Conservation (phyloP, 2,329 filamentous ascomycete genomes). For the Fusarium incarnatum region DNA sequence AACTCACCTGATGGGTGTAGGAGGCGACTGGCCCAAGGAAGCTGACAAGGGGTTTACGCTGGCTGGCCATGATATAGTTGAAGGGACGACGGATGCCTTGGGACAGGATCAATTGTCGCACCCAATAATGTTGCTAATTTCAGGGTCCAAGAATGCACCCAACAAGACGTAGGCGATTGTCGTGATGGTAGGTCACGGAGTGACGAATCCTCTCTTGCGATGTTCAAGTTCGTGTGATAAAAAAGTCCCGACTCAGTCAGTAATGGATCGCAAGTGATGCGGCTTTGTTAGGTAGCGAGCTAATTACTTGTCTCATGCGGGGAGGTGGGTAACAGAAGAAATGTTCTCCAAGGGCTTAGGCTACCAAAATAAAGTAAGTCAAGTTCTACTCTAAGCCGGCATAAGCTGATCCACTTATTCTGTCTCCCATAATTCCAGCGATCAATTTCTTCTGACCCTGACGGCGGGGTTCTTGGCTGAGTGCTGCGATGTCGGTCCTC, state of each 20-base stretch:
- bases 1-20: slow-evolving; percentile 63
- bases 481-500: slow-evolving; percentile 1
- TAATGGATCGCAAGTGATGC: slow-evolving; percentile 9
- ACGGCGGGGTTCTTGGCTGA: not conserved
- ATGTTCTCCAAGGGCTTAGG: not conserved
- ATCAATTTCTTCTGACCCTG: not conserved
- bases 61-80: slow-evolving; percentile 44
- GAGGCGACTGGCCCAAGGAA: slow-evolving; percentile 63
- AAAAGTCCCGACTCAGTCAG: slow-evolving; percentile 17
- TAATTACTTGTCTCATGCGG: slow-evolving; percentile 37
- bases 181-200: slow-evolving; percentile 44
- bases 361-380: not conserved
- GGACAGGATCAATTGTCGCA: slow-evolving; percentile 13
- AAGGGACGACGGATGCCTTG: not conserved
- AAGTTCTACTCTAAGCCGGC: not conserved
- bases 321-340: not conserved
- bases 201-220: slow-evolving; percentile 37
- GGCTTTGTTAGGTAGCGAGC: slow-evolving; percentile 21
- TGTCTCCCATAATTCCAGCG: not conserved
- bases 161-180: slow-evolving; percentile 40
- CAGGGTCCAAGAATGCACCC: slow-evolving; percentile 11
- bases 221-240: slow-evolving; percentile 31
- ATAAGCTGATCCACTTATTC: not conserved
- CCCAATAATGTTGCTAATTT: not conserved
- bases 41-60: slow-evolving; percentile 57